Evolutionary conservation across 2,329 filamentous ascomycete species (phyloP).

Genomic region (Alternaria panax): DNA sequence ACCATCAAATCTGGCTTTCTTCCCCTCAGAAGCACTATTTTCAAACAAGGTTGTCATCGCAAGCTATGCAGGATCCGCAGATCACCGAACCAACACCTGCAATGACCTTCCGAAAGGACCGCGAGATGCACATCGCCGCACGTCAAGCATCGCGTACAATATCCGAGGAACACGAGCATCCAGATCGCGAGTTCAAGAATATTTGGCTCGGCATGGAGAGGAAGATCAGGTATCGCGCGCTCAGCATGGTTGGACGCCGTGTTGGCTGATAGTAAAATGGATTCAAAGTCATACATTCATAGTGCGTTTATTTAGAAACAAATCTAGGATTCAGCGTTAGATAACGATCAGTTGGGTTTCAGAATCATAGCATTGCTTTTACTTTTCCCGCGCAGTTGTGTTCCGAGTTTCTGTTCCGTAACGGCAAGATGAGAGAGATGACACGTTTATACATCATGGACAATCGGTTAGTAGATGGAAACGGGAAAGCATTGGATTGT

Average conservation of each 20-base stretch:
- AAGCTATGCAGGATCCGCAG: background rate
- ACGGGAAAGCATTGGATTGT: background rate
- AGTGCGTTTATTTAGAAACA: background rate
- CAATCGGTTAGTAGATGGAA: no score
- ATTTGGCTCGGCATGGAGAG: background rate
- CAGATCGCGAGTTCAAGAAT: background rate
- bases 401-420: no score
- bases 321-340: background rate
- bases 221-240: background rate
- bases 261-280: background rate
- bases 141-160: background rate
- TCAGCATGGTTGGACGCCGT: background rate
- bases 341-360: background rate
- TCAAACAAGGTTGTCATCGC: background rate
- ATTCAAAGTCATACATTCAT: background rate
- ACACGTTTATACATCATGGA: no score
- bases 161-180: background rate
- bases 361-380: background rate
- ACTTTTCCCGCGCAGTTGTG: no score
- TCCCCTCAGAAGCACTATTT: background rate
- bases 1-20: background rate
- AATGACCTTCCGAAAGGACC: background rate
- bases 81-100: background rate
- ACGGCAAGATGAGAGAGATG: no score
- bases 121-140: background rate